Evolutionary conservation across 441 rosid genomes (phyloP), one percentile per base, ranked within the genome.

Genomic region (Brassica hybrid): DNA sequence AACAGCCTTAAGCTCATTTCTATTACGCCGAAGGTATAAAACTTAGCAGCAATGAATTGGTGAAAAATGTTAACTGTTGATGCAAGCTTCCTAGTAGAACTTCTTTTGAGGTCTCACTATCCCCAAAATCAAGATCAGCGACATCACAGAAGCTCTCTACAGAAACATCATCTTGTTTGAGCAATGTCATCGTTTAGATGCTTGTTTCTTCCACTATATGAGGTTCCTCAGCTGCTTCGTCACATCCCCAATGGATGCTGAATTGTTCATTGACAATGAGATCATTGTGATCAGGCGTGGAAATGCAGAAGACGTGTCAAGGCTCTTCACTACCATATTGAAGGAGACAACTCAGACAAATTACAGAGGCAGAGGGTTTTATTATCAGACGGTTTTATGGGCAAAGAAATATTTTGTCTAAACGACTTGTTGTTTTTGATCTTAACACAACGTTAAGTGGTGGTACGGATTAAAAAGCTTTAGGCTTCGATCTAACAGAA

Each of bases 351-450:
- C 59, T 54, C 59, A 56, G 25, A 56, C 30, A 19, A 57, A 4
- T 58, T 58, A 58, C 14, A 58, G 62, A 17, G 59, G 59, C 59
- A 54, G 59, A 10, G 62, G 62, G 62, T 58, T 58, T 19, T 58
- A 58, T 0, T 58, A 19, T 57, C 61, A 57, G 61, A 57, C n/a
- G 6, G n/a, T 57, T 27, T 27, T 27, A 27, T 27, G 32, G 27
- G 27, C 27, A 25, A 25, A 25, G 27, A 25, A 25, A 25, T 25
- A 25, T 25, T 25, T 25, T 25, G 27, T 25, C 27, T 25, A 25
- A 25, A 25, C 27, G 27, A 25, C 27, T 25, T 25, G 27, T 25
- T 25, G 27, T 25, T 25, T 25, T 25, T 25, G 27, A 25, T 25
- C 27, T 25, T 25, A 25, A 25, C 27, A 25, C 27, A 25, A 25